These are phyloP conservation scores for Cercospora zeina DNA, from an alignment of 2,329 filamentous ascomycete species.

Conservation along the genomic window DNA sequence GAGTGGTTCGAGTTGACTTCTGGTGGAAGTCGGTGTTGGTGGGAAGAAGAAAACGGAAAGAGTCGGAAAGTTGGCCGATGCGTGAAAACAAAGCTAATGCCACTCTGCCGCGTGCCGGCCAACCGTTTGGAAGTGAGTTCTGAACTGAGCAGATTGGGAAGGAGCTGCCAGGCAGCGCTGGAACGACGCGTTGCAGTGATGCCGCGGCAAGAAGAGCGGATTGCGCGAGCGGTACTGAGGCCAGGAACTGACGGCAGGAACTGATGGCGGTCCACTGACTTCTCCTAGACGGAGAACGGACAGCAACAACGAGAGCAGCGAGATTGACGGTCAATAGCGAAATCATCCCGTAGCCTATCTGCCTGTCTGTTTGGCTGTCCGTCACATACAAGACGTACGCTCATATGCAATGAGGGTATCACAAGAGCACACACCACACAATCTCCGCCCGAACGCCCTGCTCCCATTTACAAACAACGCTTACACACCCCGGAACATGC, in stretches of 20 bases:
- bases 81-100: slow-evolving; percentile 5
- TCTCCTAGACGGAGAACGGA: not conserved
- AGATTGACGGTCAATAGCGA: not conserved
- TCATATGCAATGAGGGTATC: slow-evolving; percentile 26
- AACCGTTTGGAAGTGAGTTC: slow-evolving; percentile 8
- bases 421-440: slow-evolving; percentile 5
- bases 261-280: not conserved
- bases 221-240: not conserved
- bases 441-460: slow-evolving; percentile 15
- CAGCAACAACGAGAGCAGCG: not conserved
- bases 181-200: not conserved
- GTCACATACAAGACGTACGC: slow-evolving; percentile 8
- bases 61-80: slow-evolving; percentile 10
- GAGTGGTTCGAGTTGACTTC: not conserved
- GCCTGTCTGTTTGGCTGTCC: slow-evolving; percentile 4
- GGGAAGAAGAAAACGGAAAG: slow-evolving; percentile 10
- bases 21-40: slow-evolving; percentile 10
- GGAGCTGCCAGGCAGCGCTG: slow-evolving; percentile 1
- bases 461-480: slow-evolving; percentile 11
- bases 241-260: not conserved
- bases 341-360: slow-evolving; percentile 5
- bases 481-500: slow-evolving; percentile 67
- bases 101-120: slow-evolving; percentile 16
- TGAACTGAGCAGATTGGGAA: slow-evolving; percentile 8
- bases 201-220: not conserved